These are phyloP conservation scores for Fusarium algeriense DNA, from an alignment of 2,329 filamentous ascomycete species.

Conservation along the genomic window DNA sequence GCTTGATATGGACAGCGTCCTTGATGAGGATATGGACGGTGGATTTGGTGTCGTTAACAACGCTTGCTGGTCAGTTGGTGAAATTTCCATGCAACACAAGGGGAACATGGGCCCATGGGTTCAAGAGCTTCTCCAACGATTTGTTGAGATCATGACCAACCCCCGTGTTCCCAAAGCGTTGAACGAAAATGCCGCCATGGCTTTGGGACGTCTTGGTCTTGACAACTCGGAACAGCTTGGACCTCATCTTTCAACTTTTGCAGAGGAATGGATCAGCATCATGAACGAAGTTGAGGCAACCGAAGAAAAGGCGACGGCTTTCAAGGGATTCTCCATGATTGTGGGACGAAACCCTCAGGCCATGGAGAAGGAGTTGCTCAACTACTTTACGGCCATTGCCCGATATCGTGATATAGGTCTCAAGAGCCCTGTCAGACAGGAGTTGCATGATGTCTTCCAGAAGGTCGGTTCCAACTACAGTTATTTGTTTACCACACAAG, in stretches of 20 bases:
- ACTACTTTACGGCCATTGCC: conserved; percentile 88
- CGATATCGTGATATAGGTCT: conserved; percentile 76
- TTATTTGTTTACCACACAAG: not conserved
- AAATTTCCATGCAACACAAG: conserved; percentile 86
- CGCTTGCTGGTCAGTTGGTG: conserved; percentile 95
- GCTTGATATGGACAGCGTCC: conserved; percentile 81
- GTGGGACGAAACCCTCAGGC: conserved; percentile 89
- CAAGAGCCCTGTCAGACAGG: conserved; percentile 71
- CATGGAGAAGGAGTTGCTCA: conserved; percentile 86
- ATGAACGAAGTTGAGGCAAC: conserved; percentile 89
- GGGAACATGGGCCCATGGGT: conserved; percentile 82
- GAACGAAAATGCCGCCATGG: conserved; percentile 93
- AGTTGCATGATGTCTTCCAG: conserved; percentile 79
- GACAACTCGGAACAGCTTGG: conserved; percentile 82
- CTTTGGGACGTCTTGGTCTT: conserved; percentile 87
- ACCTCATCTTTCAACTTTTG: conserved; percentile 82
- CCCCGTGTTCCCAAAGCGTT: conserved; percentile 87
- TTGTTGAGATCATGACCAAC: conserved; percentile 86
- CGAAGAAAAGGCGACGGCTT: conserved; percentile 93
- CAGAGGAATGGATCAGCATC: conserved; percentile 81
- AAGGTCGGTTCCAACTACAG: conserved; percentile 66
- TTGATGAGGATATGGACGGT: conserved; percentile 84
- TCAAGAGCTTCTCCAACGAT: conserved; percentile 79
- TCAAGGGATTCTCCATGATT: conserved; percentile 88
- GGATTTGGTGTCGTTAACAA: conserved; percentile 97